A percentile compares a stretch with the other conserved stretches of the same genome.
Conservation (phyloP, 139 green algal species). For the Astrephomene gubernaculifera region DNA sequence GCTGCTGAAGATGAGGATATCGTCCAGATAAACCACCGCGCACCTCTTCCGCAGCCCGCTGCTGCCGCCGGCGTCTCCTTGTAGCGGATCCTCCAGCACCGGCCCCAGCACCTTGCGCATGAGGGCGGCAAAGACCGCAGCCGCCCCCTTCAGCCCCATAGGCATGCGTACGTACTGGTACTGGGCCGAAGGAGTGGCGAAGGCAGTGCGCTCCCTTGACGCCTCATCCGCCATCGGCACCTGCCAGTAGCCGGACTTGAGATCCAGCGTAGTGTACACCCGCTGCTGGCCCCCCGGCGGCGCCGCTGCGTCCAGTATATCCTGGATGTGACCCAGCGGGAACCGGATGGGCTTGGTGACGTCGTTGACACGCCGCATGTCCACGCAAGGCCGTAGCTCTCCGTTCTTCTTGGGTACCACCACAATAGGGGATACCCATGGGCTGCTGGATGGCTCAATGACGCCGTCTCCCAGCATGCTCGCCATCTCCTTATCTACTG, state of each 20-base stretch:
- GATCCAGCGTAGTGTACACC: background rate
- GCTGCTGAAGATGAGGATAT: no score
- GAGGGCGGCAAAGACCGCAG: no score
- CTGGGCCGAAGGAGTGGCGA: no score
- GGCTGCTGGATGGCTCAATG: conserved; percentile 19
- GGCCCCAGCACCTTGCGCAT: no score
- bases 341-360: background rate
- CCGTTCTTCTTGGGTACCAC: background rate
- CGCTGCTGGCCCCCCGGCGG: background rate
- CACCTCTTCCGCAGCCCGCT: background rate
- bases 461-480: background rate
- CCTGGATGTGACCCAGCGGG: background rate
- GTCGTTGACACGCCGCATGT: background rate
- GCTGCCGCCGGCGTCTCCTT: no score
- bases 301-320: background rate
- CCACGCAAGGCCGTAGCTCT: background rate
- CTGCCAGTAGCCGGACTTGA: no score
- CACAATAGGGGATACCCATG: no score
- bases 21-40: background rate
- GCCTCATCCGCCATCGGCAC: no score
- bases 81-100: no score
- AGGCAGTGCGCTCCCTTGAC: no score
- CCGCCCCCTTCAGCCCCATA: no score
- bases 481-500: background rate
- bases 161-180: no score